Evolutionary conservation across 1,139 yeast genomes (phyloP).

Genomic region (Geotrichum aggregatum): DNA sequence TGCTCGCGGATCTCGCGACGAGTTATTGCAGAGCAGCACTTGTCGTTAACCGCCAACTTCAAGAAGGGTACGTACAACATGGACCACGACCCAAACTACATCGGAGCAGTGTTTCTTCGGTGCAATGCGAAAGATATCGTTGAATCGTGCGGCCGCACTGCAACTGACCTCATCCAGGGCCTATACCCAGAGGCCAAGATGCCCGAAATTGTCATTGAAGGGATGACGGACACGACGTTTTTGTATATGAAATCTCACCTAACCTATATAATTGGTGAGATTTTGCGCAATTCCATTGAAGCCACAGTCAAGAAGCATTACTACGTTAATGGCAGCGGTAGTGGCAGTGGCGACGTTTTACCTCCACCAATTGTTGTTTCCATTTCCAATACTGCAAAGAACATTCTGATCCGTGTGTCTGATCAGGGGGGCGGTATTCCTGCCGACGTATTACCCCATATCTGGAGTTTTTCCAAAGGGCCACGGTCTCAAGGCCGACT

Average conservation of each 20-base stretch:
- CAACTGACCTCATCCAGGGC: constrained; percentile 39
- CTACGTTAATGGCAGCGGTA: constrained; percentile 5
- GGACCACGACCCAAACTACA: constrained; percentile 53
- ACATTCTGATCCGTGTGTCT: constrained; percentile 70
- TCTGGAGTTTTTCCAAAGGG: constrained; percentile 69
- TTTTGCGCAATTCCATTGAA: constrained; percentile 76
- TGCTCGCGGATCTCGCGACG: constrained; percentile 85
- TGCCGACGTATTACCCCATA: constrained; percentile 51
- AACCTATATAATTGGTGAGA: constrained; percentile 80
- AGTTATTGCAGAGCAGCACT: constrained; percentile 85
- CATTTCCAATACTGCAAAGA: constrained; percentile 60
- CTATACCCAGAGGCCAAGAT: constrained; percentile 52
- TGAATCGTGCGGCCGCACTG: constrained; percentile 51
- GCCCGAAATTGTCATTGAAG: constrained; percentile 75
- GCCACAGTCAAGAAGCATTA: constrained; percentile 58
- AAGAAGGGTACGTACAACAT: constrained; percentile 34
- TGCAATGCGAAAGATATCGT: constrained; percentile 75
- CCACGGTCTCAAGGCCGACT: constrained; percentile 34
- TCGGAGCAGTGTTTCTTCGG: constrained; percentile 81
- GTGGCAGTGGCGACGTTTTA: constrained; percentile 27
- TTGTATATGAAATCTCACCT: constrained; percentile 84
- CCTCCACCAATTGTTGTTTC: constrained; percentile 64
- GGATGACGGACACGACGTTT: constrained; percentile 54
- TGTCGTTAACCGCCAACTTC: constrained; percentile 68
- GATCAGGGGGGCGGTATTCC: constrained; percentile 88